Percentiles rank a stretch among this genome's conserved stretches.
Evolutionary conservation across 2,329 filamentous ascomycete genomes (phyloP).

Genomic region (Trichophyton verrucosum): DNA sequence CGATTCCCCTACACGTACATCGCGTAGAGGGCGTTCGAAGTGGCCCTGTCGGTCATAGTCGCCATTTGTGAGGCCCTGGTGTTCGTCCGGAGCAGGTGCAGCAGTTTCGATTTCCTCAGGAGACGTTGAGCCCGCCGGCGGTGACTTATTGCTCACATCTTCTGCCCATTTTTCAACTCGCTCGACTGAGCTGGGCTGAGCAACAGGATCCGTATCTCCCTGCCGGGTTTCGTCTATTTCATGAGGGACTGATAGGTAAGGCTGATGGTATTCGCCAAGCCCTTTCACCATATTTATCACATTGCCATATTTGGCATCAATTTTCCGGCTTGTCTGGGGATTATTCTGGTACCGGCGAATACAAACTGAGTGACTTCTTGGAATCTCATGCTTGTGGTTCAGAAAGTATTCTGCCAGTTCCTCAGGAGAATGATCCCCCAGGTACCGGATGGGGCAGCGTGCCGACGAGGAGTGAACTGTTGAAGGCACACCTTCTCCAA

Average conservation of each 20-base stretch:
- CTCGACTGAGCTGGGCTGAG: slow-evolving; percentile 44
- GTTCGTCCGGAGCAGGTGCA: neutral
- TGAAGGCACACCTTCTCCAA: slow-evolving; percentile 34
- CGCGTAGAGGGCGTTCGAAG: slow-evolving; percentile 75
- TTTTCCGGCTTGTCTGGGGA: slow-evolving; percentile 68
- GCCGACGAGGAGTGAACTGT: slow-evolving; percentile 36
- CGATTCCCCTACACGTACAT: slow-evolving; percentile 85
- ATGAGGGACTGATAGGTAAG: slow-evolving; percentile 57
- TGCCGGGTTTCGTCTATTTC: slow-evolving; percentile 20
- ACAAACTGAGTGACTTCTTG: slow-evolving; percentile 85
- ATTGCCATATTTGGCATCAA: slow-evolving; percentile 90
- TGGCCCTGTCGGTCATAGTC: slow-evolving; percentile 55
- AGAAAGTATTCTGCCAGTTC: slow-evolving; percentile 90
- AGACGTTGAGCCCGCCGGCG: slow-evolving; percentile 14
- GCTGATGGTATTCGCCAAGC: slow-evolving; percentile 73
- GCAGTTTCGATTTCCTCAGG: neutral
- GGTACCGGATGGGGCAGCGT: slow-evolving; percentile 83
- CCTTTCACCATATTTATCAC: slow-evolving; percentile 91
- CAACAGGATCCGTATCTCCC: slow-evolving; percentile 22
- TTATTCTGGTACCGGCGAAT: slow-evolving; percentile 81
- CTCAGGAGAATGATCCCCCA: slow-evolving; percentile 85
- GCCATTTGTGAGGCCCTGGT: slow-evolving; percentile 29
- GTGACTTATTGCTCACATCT: slow-evolving; percentile 50
- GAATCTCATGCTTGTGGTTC: slow-evolving; percentile 87
- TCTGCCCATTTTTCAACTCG: slow-evolving; percentile 81